These are phyloP conservation scores for Dichotomopilus funicola DNA, from an alignment of 2,329 filamentous ascomycete genomes.

Conservation along the genomic window DNA sequence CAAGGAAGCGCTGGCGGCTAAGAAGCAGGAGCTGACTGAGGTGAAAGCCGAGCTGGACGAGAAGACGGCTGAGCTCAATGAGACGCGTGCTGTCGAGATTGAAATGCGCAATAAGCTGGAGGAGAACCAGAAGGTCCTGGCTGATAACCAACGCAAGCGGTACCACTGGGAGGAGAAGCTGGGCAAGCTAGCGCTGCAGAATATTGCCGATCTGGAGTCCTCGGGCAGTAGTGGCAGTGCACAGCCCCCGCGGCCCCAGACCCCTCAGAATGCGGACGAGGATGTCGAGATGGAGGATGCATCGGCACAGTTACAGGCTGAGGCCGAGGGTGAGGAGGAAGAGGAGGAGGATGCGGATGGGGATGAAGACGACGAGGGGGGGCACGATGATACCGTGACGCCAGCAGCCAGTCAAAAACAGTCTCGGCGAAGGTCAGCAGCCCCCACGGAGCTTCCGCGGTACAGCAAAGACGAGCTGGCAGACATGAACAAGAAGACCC, in stretches of 20 bases:
- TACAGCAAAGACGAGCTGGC: slow-evolving; percentile 68
- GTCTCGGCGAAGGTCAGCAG: slow-evolving; percentile 22
- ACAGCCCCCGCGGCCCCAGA: slow-evolving; percentile 24
- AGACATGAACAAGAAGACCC: slow-evolving; percentile 56
- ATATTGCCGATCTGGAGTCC: slow-evolving; percentile 61
- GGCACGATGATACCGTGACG: slow-evolving; percentile 25
- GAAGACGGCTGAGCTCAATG: slow-evolving; percentile 79
- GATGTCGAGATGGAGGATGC: slow-evolving; percentile 21
- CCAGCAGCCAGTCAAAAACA: slow-evolving; percentile 21
- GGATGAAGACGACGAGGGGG: slow-evolving; percentile 21
- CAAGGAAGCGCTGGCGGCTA: slow-evolving; percentile 67
- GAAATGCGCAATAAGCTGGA: slow-evolving; percentile 98
- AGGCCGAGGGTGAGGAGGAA: slow-evolving; percentile 21
- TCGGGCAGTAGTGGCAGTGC: slow-evolving; percentile 26
- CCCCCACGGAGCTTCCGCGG: slow-evolving; percentile 59
- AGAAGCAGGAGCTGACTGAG: slow-evolving; percentile 70
- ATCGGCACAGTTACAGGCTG: slow-evolving; percentile 24
- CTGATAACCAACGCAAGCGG: slow-evolving; percentile 77
- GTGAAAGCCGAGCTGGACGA: slow-evolving; percentile 83
- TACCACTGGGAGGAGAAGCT: slow-evolving; percentile 88
- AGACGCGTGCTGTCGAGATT: slow-evolving; percentile 82
- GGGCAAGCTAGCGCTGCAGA: slow-evolving; percentile 74
- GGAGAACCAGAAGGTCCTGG: slow-evolving; percentile 83
- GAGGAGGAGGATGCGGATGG: slow-evolving; percentile 18
- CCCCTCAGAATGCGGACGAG: slow-evolving; percentile 9